These are phyloP conservation scores for Ophiostoma australiae DNA, from an alignment of 2,329 filamentous ascomycete species.

Conservation along the genomic window DNA sequence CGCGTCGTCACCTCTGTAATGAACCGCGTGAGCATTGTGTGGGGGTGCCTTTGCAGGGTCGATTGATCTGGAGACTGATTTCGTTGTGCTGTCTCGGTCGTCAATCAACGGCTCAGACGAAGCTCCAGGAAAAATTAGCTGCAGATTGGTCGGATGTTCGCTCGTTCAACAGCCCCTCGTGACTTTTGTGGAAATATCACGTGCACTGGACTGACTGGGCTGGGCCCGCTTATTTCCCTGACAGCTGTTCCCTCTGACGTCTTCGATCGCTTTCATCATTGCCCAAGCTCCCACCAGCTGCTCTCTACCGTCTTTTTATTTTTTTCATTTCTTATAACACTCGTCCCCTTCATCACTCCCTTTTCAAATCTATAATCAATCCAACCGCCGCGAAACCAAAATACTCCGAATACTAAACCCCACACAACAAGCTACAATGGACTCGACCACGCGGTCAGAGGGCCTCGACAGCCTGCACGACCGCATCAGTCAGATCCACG, in stretches of 20 bases:
- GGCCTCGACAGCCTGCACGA: constrained; percentile 56
- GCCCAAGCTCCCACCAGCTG: neutral
- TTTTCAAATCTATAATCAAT: neutral
- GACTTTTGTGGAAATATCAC: neutral
- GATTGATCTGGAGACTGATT: neutral
- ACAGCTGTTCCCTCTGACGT: constrained; percentile 24
- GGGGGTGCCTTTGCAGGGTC: neutral
- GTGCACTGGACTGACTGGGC: neutral
- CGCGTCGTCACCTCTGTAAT: constrained; percentile 77
- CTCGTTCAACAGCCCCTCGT: neutral
- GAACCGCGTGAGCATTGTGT: constrained; percentile 75
- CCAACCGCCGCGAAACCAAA: too few relatives aligned
- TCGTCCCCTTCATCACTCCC: neutral
- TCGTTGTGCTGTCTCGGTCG: neutral
- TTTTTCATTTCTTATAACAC: neutral
- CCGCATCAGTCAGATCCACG: constrained; percentile 56
- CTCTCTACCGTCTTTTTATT: neutral
- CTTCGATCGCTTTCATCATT: constrained; percentile 7
- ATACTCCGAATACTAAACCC: too few relatives aligned
- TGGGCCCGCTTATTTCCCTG: constrained; percentile 12
- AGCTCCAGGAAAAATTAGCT: constrained; percentile 13
- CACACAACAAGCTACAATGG: neutral
- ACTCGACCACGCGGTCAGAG: neutral
- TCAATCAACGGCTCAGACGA: neutral
- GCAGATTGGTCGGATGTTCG: constrained; percentile 5